Percentiles rank a stretch among this genome's conserved stretches.
Evolutionary conservation across 164 flowering plant genomes (phyloP).

Genomic region (Vitis labrusca): DNA sequence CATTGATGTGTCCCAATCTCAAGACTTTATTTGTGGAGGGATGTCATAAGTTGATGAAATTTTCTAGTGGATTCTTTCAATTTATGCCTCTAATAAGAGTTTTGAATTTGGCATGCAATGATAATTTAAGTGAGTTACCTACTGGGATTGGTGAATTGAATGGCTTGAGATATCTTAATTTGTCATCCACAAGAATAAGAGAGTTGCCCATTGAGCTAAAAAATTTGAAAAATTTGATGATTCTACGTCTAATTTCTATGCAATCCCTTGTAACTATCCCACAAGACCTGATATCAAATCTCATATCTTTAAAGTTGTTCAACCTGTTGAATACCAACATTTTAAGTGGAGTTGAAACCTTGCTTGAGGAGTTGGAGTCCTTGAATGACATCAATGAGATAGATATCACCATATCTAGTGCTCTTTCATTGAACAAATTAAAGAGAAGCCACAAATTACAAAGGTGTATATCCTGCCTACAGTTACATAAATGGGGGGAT

Average conservation of each 20-base stretch:
- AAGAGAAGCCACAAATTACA: no score
- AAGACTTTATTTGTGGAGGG: no score
- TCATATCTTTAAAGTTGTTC: neutral
- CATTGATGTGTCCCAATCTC: neutral
- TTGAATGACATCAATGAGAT: neutral
- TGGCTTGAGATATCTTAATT: conserved; percentile 5
- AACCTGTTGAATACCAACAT: neutral
- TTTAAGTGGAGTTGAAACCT: neutral
- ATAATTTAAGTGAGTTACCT: no score
- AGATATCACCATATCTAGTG: no score
- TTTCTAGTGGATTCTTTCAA: no score
- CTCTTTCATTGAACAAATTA: no score
- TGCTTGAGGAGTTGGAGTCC: neutral
- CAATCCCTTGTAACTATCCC: neutral
- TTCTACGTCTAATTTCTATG: neutral
- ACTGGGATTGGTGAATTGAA: no score
- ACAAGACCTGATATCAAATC: neutral
- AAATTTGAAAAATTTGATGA: conserved; percentile 4
- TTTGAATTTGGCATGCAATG: no score
- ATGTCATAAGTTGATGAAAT: no score
- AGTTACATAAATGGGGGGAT: no score
- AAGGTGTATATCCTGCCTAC: no score
- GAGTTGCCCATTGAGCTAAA: conserved; percentile 7
- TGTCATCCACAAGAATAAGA: neutral
- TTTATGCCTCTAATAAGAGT: no score